Evolutionary conservation across 257 asterid genomes (phyloP).

Genomic region (Striga asiatica): DNA sequence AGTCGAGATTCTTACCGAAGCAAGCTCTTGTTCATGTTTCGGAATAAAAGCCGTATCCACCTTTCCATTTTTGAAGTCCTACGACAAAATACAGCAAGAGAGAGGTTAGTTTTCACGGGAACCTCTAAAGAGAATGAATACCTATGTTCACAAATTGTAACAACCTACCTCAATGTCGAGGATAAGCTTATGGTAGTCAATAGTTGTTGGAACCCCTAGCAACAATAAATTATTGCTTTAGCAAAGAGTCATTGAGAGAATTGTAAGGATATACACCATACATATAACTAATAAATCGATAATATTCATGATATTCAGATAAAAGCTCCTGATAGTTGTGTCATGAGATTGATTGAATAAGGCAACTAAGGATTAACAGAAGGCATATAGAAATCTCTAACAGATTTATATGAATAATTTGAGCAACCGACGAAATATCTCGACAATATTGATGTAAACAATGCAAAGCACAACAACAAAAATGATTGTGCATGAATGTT

Average conservation of each 20-base stretch:
- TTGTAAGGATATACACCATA: not conserved
- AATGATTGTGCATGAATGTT: too few relatives aligned
- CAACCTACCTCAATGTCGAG: conserved; percentile 77
- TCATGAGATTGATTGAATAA: too few relatives aligned
- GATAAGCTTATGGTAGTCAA: conserved; percentile 95
- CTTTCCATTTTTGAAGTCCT: conserved; percentile 89
- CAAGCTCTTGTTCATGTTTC: conserved; percentile 90
- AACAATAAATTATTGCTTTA: conserved; percentile 10
- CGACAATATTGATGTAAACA: not conserved
- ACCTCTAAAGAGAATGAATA: not conserved
- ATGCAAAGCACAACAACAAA: not conserved
- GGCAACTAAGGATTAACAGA: not conserved
- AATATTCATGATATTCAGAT: not conserved
- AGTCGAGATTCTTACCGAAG: conserved; percentile 54
- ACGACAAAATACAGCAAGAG: conserved; percentile 9
- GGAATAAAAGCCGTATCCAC: conserved; percentile 98
- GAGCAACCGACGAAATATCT: not conserved
- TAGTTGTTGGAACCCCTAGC: conserved; percentile 95
- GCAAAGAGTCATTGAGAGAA: not conserved
- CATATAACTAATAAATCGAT: not conserved
- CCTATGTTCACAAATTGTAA: conserved; percentile 1
- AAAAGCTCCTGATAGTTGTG: too few relatives aligned
- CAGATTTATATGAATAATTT: not conserved
- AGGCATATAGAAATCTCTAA: not conserved
- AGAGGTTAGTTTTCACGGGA: not conserved